Evolutionary conservation across 1,284 basidiomycete genomes (phyloP), one percentile per base, ranked within the genome.

Genomic region (Paramarasmius palmivorus): DNA sequence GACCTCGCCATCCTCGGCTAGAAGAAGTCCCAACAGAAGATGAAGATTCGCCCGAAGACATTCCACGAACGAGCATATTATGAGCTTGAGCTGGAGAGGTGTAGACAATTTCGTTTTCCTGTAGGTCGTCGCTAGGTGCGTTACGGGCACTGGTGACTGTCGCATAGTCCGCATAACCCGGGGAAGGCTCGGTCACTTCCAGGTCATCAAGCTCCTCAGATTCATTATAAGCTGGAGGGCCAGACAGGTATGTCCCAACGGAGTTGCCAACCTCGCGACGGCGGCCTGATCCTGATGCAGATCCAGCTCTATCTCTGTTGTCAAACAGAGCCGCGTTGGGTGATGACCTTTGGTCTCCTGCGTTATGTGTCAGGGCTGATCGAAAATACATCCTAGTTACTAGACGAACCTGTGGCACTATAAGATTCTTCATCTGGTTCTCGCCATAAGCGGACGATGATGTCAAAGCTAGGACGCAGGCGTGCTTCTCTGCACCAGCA

Each of bases 401-500:
- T 32, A 12, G 12, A 32, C 29, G 6, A 19, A 41, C 40, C 40
- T 20, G 17, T 4, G 12, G 29, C 12, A 12, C 29, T 12, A 32
- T 5, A 40, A 2, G 39, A 40, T 19, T 10, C n/a, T 17, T 22
- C 39, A 38, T 26, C 25, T 7, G 29, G 52, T 7, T 25, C 49
- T 29, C 54, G 54, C 57, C 57, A 59, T 4, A 61, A 29, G 19
- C 54, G 42, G 15, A 57, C 26, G 23, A 61, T 55, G 44, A 62
- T 60, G 52, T 63, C 60, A 49, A 65, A 65, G 10, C 54, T 65
- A 12, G 64, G 64, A n/a, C 64, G 57, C 23, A 65, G 44, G 15
- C 61, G 54, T 6, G 62, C 54, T 34, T 61, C 60, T 17, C 54
- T 54, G 44, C 61, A 56, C 64, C 64, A 66, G 8, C 61, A 55